phyloP scores from a whole-genome alignment of 225 moss, liverwort and hornwort genomes.

The Pleurozium schreberi region DNA sequence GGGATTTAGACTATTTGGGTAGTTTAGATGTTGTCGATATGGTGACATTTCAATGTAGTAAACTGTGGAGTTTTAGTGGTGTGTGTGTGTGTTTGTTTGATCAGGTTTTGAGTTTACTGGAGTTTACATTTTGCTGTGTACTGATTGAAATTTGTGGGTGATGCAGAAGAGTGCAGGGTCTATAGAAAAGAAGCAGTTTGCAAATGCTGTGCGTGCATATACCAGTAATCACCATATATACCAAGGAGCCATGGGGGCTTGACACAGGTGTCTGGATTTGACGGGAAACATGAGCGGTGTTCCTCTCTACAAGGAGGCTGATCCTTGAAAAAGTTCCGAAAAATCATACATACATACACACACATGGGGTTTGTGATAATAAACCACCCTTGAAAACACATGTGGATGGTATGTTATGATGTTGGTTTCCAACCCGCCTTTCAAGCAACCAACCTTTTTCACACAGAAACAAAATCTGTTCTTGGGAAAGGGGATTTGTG shows the following conservation, averaged over 20 bases:
- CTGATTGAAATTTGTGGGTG: background rate
- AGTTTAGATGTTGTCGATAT: background rate
- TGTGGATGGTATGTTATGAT: constrained; percentile 2
- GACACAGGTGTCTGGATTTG: background rate
- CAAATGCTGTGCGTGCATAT: background rate
- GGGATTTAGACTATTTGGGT: background rate
- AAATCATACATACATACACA: background rate
- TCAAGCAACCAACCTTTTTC: background rate
- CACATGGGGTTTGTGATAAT: background rate
- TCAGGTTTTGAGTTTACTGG: background rate
- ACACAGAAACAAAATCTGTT: background rate
- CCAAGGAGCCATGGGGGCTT: constrained; percentile 42
- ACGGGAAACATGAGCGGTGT: background rate
- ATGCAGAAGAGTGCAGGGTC: constrained; percentile 4
- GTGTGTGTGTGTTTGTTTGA: background rate
- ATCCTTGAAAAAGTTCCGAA: background rate
- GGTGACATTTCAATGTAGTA: no score
- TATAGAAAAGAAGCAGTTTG: constrained; percentile 13
- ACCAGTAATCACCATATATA: constrained; percentile 15
- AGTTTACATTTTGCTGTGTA: background rate
- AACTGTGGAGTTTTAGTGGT: background rate
- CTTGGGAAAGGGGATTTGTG: constrained; percentile 18
- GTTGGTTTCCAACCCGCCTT: background rate
- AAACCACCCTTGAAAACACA: background rate
- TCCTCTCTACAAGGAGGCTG: constrained; percentile 11